Base-by-base conservation (phyloP, 345 rosid genomes). In the Sonneratia caseolaris region DNA sequence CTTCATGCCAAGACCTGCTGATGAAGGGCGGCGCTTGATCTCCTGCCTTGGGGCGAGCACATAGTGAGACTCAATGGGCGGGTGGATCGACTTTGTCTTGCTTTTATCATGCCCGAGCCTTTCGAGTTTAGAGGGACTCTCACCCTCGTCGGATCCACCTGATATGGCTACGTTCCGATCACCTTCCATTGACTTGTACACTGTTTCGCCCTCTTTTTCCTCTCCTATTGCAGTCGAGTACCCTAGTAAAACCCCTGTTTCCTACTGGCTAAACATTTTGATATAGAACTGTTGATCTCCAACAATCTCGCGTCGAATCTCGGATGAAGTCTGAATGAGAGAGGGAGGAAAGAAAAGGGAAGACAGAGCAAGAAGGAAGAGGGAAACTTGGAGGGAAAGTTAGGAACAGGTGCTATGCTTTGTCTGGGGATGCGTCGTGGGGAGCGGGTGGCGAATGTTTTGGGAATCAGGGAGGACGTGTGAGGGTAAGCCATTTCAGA, bases 101-200 rank as follows among this genome's bases (percentile, higher is more conserved):
- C 16, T 37, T 6, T 12, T 12, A 35, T 12, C 38, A 18, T 3
- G 66, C 38, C 10, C 21, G 11, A 27, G 66, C 10, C 11, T 32
- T 22, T 4, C 35, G 35, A 32, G n/a, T 13, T 22, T 57, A 79
- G 81, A 47, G 80, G 82, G 62, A 77, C 81, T 75, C 15, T 84
- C 71, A 38, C 53, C 57, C 72, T 76, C 83, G 48, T 74, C 81
- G 48, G 74, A 64, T 36, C 71, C 74, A 72, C 71, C 75, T 42
- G 68, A 69, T 73, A 86, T 84, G 61, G 53, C 27, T 65, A 80
- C 72, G 15, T 82, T 85, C 21, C 77, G 68, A n/a, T 0, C 70
- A 15, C 45, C 70, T 69, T 80, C 84, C 56, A 62, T 69, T 19
- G 43, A 49, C 61, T 73, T 68, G 24, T 40, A 55, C 82, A 82